Base-by-base conservation (phyloP, 2,329 filamentous ascomycete genomes). In the Sporothrix brunneoviolacea region DNA sequence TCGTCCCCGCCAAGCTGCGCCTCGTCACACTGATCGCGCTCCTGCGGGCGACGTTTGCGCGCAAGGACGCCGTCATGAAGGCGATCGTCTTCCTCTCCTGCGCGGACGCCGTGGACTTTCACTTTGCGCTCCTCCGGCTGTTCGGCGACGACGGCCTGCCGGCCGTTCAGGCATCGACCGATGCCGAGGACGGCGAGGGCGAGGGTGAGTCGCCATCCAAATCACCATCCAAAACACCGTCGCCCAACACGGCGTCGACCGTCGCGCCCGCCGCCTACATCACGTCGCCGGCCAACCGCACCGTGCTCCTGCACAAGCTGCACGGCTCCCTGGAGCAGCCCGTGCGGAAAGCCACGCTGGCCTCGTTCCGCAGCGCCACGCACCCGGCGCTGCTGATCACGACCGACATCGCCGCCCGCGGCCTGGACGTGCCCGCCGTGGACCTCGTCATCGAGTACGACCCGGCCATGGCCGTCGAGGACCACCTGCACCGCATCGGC, bases 361-460 rank as follows among this genome's bases (percentile, higher is more conserved):
- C 82, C 36, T 81, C 88, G 3, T 98, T 95, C 68, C 79, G 86
- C 3, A 77, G 76, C 37, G 86, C 82, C 63, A 80, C 77, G 24
- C 80, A 87, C 18, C 85, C 91, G 0, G 84, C 86, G 0, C 81
- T 98, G 4, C 78, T 98, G 15, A 80, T 98, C 57, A 95, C 91
- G 59, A 98, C 93, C 1, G 93, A 98, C 62, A 93, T 98, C 45
- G 89, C 93, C 12, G 93, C 93, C 18, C 88, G 93, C 63, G 93
- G 93, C 71, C 82, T 98, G 37, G 93, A 98, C 73, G 80, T 98
- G 15, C 91, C 91, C 1, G 91, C 93, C 45, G 88, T 98, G 46
- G 93, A 98, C 65, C 76, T 96, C 18, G 90, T 98, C 44, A 80
- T 98, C 51, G 93, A 98, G 66, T 97, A 95, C 64, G 93, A 98